A percentile compares a stretch with the other conserved stretches of the same genome.
Conservation (phyloP, 192 early-diverging fungal genomes). For the Coemansia aciculifera region DNA sequence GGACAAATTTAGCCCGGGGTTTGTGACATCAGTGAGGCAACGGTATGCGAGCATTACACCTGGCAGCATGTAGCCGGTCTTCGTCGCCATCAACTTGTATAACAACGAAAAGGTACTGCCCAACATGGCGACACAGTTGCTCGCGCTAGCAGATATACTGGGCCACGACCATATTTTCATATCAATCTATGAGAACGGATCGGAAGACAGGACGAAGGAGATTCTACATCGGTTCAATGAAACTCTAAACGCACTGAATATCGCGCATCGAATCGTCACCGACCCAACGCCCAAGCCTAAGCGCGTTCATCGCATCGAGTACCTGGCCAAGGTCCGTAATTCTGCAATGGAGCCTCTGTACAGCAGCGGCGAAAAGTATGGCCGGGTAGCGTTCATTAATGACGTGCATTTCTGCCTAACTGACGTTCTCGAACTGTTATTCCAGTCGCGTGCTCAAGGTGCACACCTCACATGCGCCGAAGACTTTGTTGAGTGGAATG, state of each 20-base stretch:
- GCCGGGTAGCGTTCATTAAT: slow-evolving; percentile 45
- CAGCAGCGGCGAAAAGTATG: slow-evolving; percentile 10
- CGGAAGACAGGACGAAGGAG: slow-evolving; percentile 37
- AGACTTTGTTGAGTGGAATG: slow-evolving; percentile 39
- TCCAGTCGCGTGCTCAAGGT: slow-evolving; percentile 42
- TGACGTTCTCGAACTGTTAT: slow-evolving; percentile 53
- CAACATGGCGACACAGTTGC: slow-evolving; percentile 40
- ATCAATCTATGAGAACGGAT: slow-evolving; percentile 56
- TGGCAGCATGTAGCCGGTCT: background rate
- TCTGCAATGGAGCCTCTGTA: slow-evolving; percentile 48
- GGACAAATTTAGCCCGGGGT: background rate
- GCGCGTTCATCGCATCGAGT: slow-evolving; percentile 39
- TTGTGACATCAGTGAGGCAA: slow-evolving; percentile 10
- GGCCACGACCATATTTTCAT: slow-evolving; percentile 40
- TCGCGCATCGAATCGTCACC: slow-evolving; percentile 32
- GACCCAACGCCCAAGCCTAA: slow-evolving; percentile 10
- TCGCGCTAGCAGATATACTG: slow-evolving; percentile 30
- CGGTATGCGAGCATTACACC: slow-evolving; percentile 13
- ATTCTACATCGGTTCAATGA: slow-evolving; percentile 26
- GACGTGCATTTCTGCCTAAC: slow-evolving; percentile 49
- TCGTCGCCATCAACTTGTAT: slow-evolving; percentile 45
- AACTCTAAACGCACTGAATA: slow-evolving; percentile 15
- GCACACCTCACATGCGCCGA: slow-evolving; percentile 56
- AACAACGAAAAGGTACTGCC: slow-evolving; percentile 48
- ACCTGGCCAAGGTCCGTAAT: slow-evolving; percentile 55